Conservation (phyloP, 75 land plant genomes). For the Ceratopteris richardii region DNA sequence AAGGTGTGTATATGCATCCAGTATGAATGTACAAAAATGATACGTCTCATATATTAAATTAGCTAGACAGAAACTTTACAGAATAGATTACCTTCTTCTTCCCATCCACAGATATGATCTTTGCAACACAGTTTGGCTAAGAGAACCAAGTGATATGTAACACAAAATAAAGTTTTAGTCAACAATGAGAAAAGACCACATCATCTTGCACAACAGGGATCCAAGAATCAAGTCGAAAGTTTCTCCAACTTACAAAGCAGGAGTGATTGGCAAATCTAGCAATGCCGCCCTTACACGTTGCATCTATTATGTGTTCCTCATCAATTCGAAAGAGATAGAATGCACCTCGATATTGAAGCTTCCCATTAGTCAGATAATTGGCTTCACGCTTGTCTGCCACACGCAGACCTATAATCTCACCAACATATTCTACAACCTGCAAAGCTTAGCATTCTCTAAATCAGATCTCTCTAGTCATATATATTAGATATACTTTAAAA, state of each 20-base stretch:
- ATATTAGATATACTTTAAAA: not conserved
- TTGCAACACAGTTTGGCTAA: slow-evolving; percentile 86
- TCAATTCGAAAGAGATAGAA: slow-evolving; percentile 84
- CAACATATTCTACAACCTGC: slow-evolving; percentile 85
- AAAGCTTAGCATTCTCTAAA: not conserved
- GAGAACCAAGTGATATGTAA: slow-evolving; percentile 11
- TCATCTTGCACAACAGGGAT: not conserved
- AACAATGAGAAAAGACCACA: slow-evolving; percentile 5
- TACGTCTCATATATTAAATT: no score
- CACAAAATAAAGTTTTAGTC: no score
- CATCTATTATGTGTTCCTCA: slow-evolving; percentile 76
- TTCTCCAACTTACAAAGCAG: slow-evolving; percentile 43
- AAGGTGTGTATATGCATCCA: no score
- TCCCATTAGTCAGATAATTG: slow-evolving; percentile 52
- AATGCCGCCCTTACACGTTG: slow-evolving; percentile 77
- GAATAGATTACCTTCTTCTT: slow-evolving; percentile 81
- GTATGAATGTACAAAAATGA: no score
- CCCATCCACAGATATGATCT: slow-evolving; percentile 58
- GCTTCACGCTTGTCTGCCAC: slow-evolving; percentile 81
- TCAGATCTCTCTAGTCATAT: not conserved
- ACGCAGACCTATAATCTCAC: slow-evolving; percentile 76
- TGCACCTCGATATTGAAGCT: slow-evolving; percentile 62
- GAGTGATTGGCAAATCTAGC: slow-evolving; percentile 91
- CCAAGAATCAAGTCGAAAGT: no score
- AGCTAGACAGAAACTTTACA: no score